Base-by-base conservation (phyloP, 805 yeast genomes). In the Lipomyces lipofer region DNA sequence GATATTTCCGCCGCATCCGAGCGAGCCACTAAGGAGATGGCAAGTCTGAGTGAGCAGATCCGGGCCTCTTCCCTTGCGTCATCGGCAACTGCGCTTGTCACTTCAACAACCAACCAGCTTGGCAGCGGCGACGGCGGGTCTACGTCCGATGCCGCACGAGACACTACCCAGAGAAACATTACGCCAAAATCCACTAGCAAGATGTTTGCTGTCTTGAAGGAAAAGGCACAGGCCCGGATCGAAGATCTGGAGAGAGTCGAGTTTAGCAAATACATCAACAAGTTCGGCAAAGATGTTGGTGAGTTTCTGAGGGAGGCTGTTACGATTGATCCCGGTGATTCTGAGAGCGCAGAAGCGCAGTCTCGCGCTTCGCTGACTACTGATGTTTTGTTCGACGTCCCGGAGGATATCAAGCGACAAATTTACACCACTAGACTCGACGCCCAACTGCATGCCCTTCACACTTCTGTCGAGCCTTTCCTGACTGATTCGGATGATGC, bases 201-300 rank as follows among this genome's bases (percentile, higher is more conserved):
- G 25, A 64, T 65, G 68, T 63, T 74, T 39, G 54, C 59, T n/a
- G 65, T 65, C 35, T 60, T 65, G 57, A 70, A 67, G 59, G 65
- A 56, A 43, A 70, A 74, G 58, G 83, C 90, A 6, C 88, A 86
- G 62, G 77, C 76, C 43, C 81, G 79, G 48, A 73, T 90, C 47
- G 91, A 88, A 58, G 78, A 80, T 6, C 74, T 91, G 43, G 96
- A 87, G 62, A 75, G 75, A 49, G 83, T 88, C 6, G 97, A 91
- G 67, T 91, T 95, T 0, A 79, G 84, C 0, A 73, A 73, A n/a
- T 82, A 79, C 63, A 80, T 82, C 15, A 68, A 72, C 38, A 81
- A 77, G 64, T 73, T 86, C 52, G 79, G 88, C n/a, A 75, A 80
- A 9, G 72, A 69, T 38, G 50, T 73, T 28, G 60, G 60, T 25